Evolutionary conservation across 148 eudicot species (phyloP).

Genomic region (Fallopia convolvulus): DNA sequence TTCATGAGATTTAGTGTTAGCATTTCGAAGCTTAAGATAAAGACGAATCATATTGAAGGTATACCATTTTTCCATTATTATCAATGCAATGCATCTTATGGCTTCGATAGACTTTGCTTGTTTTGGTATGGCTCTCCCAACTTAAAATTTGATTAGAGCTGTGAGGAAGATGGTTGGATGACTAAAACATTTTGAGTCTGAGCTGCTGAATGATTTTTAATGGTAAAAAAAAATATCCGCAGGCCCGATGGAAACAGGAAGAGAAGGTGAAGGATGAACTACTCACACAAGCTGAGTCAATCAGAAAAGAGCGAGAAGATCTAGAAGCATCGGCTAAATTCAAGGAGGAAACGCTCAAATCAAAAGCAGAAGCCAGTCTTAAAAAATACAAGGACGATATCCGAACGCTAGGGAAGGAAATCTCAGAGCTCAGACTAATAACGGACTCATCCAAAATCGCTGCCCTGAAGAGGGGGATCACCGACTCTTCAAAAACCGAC

Average conservation of each 20-base stretch:
- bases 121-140: no score
- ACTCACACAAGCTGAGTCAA: slow-evolving; percentile 37
- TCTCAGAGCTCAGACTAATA: slow-evolving; percentile 54
- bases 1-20: background rate
- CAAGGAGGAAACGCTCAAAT: slow-evolving; percentile 43
- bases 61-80: background rate
- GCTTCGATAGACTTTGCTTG: no score
- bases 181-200: background rate
- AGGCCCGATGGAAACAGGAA: slow-evolving; percentile 74
- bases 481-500: slow-evolving; percentile 34
- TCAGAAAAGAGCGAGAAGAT: slow-evolving; percentile 63
- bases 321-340: slow-evolving; percentile 56
- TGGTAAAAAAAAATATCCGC: slow-evolving; percentile 13
- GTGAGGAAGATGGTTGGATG: background rate
- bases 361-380: slow-evolving; percentile 55
- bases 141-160: background rate
- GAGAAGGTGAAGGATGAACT: slow-evolving; percentile 58
- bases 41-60: background rate
- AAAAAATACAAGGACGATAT: slow-evolving; percentile 59
- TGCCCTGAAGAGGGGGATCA: slow-evolving; percentile 60
- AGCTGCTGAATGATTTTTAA: background rate
- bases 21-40: background rate
- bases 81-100: background rate
- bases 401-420: slow-evolving; percentile 52
- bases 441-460: slow-evolving; percentile 80